Conservation (phyloP, 306 rosid genomes). For the Trifolium fragiferum region DNA sequence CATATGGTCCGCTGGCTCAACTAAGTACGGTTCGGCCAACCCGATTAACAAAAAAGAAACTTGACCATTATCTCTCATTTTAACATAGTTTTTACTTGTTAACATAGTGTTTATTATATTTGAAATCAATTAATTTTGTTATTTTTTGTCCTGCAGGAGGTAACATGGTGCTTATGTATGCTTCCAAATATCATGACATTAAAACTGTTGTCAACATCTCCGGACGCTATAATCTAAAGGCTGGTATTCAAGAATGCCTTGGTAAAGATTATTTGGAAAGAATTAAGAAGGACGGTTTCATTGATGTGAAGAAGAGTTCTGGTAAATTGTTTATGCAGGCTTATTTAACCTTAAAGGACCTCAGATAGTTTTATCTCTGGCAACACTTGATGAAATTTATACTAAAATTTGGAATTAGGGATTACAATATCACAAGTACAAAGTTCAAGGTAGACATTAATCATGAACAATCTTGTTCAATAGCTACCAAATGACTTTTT, state of each 20-base stretch:
- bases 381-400: too few relatives aligned
- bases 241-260: slow-evolving; percentile 61
- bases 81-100: slow-evolving; percentile 1
- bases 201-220: slow-evolving; percentile 67
- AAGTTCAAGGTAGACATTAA: background rate
- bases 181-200: slow-evolving; percentile 68
- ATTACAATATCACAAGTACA: slow-evolving; percentile 22
- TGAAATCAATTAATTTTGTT: too few relatives aligned
- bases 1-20: too few relatives aligned
- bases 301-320: slow-evolving; percentile 51
- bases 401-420: too few relatives aligned
- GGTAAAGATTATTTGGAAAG: slow-evolving; percentile 63
- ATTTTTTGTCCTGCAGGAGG: slow-evolving; percentile 57
- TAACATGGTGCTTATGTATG: slow-evolving; percentile 66
- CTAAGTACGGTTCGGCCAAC: too few relatives aligned
- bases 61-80: background rate
- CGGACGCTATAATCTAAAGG: slow-evolving; percentile 74
- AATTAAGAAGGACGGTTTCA: slow-evolving; percentile 62
- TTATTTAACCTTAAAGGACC: background rate
- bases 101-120: too few relatives aligned
- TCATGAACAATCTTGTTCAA: background rate
- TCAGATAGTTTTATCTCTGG: too few relatives aligned
- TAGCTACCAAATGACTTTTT: slow-evolving; percentile 8
- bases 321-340: slow-evolving; percentile 50
- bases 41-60: background rate